A percentile compares a stretch with the other conserved stretches of the same genome.
phyloP scores from a whole-genome alignment of 1,139 yeast species.

The Entelexis paramagnoliae region DNA sequence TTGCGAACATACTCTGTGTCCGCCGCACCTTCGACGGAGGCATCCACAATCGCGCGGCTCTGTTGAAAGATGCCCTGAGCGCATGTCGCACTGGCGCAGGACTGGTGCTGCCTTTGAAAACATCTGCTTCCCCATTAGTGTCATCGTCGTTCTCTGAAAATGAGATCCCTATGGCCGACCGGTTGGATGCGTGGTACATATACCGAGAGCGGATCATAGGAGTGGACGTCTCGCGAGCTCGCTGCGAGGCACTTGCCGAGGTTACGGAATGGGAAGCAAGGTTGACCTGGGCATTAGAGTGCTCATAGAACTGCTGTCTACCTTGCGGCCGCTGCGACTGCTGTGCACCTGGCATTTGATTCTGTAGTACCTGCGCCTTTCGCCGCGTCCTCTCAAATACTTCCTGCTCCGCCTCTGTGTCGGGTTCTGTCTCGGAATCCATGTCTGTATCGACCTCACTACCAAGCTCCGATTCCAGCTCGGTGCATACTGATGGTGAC shows the following conservation, averaged over 20 bases:
- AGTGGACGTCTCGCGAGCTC: not conserved
- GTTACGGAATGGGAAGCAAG: not conserved
- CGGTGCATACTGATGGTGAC: constrained; percentile 5
- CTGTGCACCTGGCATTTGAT: not conserved
- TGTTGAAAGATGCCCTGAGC: not conserved
- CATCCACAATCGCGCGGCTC: constrained; percentile 6
- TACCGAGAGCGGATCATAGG: not conserved
- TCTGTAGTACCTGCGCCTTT: not conserved
- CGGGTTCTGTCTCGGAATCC: constrained; percentile 6
- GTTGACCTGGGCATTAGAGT: not conserved
- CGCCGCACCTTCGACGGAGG: constrained; percentile 41
- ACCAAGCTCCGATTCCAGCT: constrained; percentile 15
- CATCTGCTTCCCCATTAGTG: not conserved
- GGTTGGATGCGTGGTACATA: not conserved
- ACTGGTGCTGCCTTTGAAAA: not conserved
- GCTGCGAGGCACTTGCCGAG: constrained; percentile 5
- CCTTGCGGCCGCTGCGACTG: not conserved
- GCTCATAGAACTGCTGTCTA: not conserved
- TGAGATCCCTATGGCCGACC: not conserved
- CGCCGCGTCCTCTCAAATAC: not conserved
- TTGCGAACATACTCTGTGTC: constrained; percentile 57
- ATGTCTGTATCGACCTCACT: constrained; percentile 13
- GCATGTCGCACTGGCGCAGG: constrained; percentile 1
- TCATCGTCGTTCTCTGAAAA: not conserved
- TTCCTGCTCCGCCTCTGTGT: not conserved